phyloP scores from a whole-genome alignment of 202 grass and related monocot species.

The Tripidium arundinaceum region DNA sequence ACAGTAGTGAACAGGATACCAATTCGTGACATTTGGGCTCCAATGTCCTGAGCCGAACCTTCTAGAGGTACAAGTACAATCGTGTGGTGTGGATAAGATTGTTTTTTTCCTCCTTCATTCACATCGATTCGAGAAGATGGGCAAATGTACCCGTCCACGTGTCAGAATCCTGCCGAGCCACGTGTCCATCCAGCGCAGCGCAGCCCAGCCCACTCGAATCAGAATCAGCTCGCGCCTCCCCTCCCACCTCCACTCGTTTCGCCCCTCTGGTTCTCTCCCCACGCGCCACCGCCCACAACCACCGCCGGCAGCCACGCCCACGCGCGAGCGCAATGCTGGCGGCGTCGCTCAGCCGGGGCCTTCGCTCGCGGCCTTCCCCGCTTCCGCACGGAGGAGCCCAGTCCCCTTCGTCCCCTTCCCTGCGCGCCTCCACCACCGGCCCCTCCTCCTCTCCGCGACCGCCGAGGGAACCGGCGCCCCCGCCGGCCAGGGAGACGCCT shows the following conservation, averaged over 20 bases:
- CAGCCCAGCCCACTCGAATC: neutral
- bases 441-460: slow-evolving; percentile 15
- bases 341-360: slow-evolving; percentile 32
- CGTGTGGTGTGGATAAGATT: neutral
- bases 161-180: neutral
- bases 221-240: neutral
- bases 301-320: neutral
- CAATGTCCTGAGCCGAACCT: neutral
- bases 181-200: neutral
- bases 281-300: neutral
- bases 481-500: slow-evolving; percentile 20
- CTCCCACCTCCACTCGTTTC: slow-evolving; percentile 38
- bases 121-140: neutral
- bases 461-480: slow-evolving; percentile 21
- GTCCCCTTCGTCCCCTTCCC: neutral
- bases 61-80: neutral
- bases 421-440: neutral
- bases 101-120: neutral
- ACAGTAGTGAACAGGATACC: neutral
- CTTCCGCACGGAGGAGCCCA: neutral
- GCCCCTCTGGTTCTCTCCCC: neutral
- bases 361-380: slow-evolving; percentile 1
- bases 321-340: slow-evolving; percentile 34
- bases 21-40: neutral
- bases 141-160: neutral